A percentile compares a stretch with the other conserved stretches of the same genome.
Evolutionary conservation across 2,329 filamentous ascomycete species (phyloP).

Genomic region (Diaporthe citriasiana): DNA sequence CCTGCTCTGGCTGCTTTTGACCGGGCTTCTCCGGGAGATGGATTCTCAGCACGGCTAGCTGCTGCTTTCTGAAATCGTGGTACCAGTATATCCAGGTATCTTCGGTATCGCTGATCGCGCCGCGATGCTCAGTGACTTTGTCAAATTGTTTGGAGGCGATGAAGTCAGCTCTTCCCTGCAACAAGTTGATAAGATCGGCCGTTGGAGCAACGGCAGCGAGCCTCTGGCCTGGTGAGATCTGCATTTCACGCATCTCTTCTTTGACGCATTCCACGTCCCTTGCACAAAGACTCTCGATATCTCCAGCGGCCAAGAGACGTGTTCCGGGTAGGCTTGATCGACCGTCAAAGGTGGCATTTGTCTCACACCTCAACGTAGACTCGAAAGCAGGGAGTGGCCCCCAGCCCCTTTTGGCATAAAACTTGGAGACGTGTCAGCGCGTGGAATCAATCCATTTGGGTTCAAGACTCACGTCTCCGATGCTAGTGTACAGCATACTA

Average conservation of each 20-base stretch:
- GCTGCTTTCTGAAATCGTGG: slow-evolving; percentile 16
- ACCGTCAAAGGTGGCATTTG: background rate
- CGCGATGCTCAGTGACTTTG: background rate
- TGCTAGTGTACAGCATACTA: slow-evolving; percentile 26
- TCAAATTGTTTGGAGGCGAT: background rate
- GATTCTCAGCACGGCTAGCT: slow-evolving; percentile 18
- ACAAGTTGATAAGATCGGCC: background rate
- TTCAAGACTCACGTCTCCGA: slow-evolving; percentile 12
- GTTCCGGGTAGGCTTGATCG: background rate
- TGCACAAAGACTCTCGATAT: background rate
- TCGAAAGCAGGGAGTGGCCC: background rate
- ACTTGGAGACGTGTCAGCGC: slow-evolving; percentile 1
- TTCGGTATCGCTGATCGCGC: background rate
- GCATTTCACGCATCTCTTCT: background rate
- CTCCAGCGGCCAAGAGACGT: background rate
- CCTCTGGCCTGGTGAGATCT: background rate
- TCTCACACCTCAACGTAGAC: background rate
- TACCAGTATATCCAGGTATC: slow-evolving; percentile 18
- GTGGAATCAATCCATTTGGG: background rate
- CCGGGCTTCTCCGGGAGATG: background rate
- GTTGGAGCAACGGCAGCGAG: background rate
- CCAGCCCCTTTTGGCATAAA: slow-evolving; percentile 24
- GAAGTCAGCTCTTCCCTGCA: slow-evolving; percentile 13
- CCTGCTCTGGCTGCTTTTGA: background rate
- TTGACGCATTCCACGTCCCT: slow-evolving; percentile 8